Conservation (phyloP, 148 eudicot species). For the Amaranthus hypochondriacus region DNA sequence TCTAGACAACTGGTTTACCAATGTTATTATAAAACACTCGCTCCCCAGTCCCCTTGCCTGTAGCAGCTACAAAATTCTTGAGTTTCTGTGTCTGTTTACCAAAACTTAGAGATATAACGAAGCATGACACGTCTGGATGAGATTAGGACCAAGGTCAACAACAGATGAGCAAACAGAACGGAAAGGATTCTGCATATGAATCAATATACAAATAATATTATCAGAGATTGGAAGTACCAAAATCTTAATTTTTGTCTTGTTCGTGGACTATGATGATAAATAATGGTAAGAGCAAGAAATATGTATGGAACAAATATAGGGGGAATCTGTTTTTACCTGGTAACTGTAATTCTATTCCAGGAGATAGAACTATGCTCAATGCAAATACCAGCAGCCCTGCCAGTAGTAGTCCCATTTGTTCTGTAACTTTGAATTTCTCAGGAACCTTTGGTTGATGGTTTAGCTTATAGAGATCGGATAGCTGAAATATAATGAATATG, state of each 20-base stretch:
- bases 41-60: no score
- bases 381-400: not conserved
- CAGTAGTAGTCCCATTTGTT: not conserved
- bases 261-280: not conserved
- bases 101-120: not conserved
- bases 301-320: no score
- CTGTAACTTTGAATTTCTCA: not conserved
- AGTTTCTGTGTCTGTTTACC: not conserved
- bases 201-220: not conserved
- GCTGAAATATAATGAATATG: not conserved
- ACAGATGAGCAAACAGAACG: not conserved
- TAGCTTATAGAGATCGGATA: not conserved
- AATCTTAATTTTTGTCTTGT: not conserved
- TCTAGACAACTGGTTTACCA: not conserved
- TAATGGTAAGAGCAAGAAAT: not conserved
- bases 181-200: constrained; percentile 14
- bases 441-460: not conserved
- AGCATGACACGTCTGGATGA: not conserved
- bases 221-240: not conserved
- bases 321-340: constrained; percentile 8
- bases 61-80: not conserved
- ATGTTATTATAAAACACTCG: no score
- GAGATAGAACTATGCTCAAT: constrained; percentile 11
- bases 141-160: constrained; percentile 4
- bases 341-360: constrained; percentile 11